Evolutionary conservation across 163 green algal genomes (phyloP), one percentile per base, ranked within the genome.

Genomic region (Prototheca cutis): DNA sequence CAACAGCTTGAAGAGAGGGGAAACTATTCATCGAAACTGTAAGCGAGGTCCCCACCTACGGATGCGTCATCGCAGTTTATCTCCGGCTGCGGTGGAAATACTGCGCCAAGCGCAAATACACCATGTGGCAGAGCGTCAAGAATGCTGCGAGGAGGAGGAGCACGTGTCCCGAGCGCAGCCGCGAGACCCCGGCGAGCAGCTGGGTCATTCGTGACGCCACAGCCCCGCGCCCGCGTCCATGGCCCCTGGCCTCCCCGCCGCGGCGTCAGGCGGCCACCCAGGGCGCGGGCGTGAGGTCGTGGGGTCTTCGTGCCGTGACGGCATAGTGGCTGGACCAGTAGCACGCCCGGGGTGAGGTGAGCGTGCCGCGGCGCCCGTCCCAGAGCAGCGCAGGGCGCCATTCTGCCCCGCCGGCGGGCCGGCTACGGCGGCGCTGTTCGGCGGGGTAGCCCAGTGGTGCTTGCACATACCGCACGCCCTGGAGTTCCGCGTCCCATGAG

Each of bases 381-480:
- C 55, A 82, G 3, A 84, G 29, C 24, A 72, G 24, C 39, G 77
- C 42, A 3, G 76, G 76, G 21, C 32, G 21, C 74, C 74, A 77
- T 17, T 47, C 55, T 6, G 7, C n/a, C n/a, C n/a, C n/a, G n/a
- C n/a, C 39, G 23, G 45, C 58, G 25, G 48, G 42, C 10, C 42
- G 42, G 42, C 42, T 23, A 21, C 42, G 42, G 13, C 42, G 42
- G 10, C 42, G 42, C 42, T 51, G 42, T 31, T 82, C 71, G 1
- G 59, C 54, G 2, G 77, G 74, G 34, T 82, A 80, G 2, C 64
- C 77, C 34, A 83, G 61, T 3, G 75, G 71, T 63, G 72, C 74
- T 47, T 84, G 77, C 23, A 82, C 64, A 48, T 76, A 84, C 6
- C 77, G 55, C 23, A 71, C 52, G 8, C 75, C 77, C 21, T 83